Percentiles rank a stretch among this genome's conserved stretches.
Conservation (phyloP, 2,329 filamentous ascomycete genomes). For the Scopulariopsis brevicaulis region DNA sequence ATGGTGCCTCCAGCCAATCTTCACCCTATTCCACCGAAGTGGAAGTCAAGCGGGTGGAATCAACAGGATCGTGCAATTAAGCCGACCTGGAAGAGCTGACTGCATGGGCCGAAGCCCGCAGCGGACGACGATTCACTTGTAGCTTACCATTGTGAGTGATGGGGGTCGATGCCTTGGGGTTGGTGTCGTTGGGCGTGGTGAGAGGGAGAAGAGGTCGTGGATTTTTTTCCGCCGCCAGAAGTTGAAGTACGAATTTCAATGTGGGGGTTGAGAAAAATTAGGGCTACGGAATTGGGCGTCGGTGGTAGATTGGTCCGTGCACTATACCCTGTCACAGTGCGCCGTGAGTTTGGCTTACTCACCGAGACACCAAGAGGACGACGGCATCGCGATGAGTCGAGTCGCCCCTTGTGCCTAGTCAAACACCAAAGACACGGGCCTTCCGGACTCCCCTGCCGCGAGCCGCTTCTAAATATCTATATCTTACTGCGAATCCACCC, state of each 20-base stretch:
- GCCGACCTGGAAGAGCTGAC: background rate
- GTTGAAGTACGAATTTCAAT: conserved; percentile 8
- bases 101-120: background rate
- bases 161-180: background rate
- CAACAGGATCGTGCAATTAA: conserved; percentile 5
- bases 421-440: background rate
- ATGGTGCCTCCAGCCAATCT: conserved; percentile 52
- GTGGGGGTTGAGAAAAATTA: conserved; percentile 20
- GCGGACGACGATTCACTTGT: background rate
- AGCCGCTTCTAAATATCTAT: background rate
- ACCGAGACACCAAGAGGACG: background rate
- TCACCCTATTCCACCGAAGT: conserved; percentile 29
- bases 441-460: background rate
- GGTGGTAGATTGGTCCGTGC: conserved; percentile 1
- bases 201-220: conserved; percentile 21
- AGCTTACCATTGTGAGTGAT: conserved; percentile 5
- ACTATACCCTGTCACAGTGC: background rate
- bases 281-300: conserved; percentile 16
- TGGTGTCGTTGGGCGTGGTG: conserved; percentile 15
- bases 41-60: conserved; percentile 17
- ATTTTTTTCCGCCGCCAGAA: conserved; percentile 13
- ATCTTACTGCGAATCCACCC: background rate
- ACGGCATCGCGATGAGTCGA: background rate
- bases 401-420: background rate
- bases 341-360: background rate